Evolutionary conservation across 73 alveolate genomes (phyloP), one percentile per base, ranked within the genome.

Genomic region (Paramecium pentaurelia): DNA sequence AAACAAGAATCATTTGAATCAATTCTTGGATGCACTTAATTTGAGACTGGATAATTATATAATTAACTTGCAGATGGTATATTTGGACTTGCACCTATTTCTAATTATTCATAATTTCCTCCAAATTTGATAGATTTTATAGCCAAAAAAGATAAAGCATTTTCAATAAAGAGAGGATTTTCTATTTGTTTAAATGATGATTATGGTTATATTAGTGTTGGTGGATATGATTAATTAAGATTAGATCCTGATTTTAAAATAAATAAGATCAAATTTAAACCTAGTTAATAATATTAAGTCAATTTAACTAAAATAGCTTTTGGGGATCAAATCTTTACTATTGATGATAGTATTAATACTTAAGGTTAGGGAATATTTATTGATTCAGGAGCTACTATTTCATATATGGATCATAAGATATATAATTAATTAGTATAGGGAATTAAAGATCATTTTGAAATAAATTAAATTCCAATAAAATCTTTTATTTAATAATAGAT

Each of bases 41-140:
- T 73, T 86, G 99, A 98, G 88, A 96, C 97, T 60, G 85, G 96
- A 86, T 86, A 95, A 71, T 97, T 98, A 85, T 91, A 83, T 58
- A 71, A 99, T 8, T 98, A 98, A 93, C 88, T 94, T 40, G 99
- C 97, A 5, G 98, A 98, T 95, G 99, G 99, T 6, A 98, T 98
- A 44, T 88, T 98, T 96, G 99, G 99, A 12, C 86, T 98, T 36
- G 92, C 96, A 60, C 92, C 94, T 60, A 93, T 58, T 10, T 51
- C 87, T 14, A 91, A 86, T 87, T 34, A 95, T 32, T 77, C 93
- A n/a, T 84, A 94, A 27, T 18, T 86, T 64, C 85, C 93, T 80
- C 97, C 98, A 20, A 92, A 80, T 49, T 18, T 92, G 22, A 60
- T 92, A 59, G 94, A 92, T 40, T 10, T 3, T 1, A 95, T 97